Evolutionary conservation across 495 filamentous ascomycete species (phyloP), one percentile per base, ranked within the genome.

Genomic region (Xylaria longipes): DNA sequence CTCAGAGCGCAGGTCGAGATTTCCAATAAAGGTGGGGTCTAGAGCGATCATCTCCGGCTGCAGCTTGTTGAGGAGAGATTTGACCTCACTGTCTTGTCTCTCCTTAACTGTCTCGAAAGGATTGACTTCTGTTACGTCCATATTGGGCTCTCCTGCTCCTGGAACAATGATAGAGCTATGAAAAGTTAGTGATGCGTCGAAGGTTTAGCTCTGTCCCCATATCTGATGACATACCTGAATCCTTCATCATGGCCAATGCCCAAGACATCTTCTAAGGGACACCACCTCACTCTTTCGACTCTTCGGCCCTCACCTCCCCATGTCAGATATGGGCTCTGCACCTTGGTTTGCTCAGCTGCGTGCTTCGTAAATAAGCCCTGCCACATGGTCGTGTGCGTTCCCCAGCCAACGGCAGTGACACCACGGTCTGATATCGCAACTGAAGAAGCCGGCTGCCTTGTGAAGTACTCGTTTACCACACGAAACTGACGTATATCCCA

Each of bases 401-500:
- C 94, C 93, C 94, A 97, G 70, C 95, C 93, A 5, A 98, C 93
- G 5, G 94, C 94, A 2, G 94, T 93, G 29, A 98, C 84, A 39
- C 90, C 90, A 17, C 91, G 91, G 80, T 98, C 97, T 77, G 92
- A 95, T 81, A 99, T 96, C 9, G 93, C 85, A 27, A 98, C 83
- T 5, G 91, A 90, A 25, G 92, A 89, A n/a, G 93, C 94, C 8
- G 97, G 97, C 64, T 92, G 89, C 56, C 91, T 89, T 66, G 94
- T 93, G 70, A 93, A 95, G 84, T 97, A 98, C 71, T 86, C 92
- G 80, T 97, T 93, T 20, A 98, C 92, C 77, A 97, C 92, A 66
- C 92, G 93, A 82, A 94, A 97, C 86, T 92, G 97, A 27, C 96
- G 91, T 73, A 99, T 91, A 79, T 99, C 96, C 94, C 97, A 99